Percentiles rank a stretch among this genome's conserved stretches.
Evolutionary conservation across 495 filamentous ascomycete species (phyloP).

Genomic region (Cetradonia linearis): DNA sequence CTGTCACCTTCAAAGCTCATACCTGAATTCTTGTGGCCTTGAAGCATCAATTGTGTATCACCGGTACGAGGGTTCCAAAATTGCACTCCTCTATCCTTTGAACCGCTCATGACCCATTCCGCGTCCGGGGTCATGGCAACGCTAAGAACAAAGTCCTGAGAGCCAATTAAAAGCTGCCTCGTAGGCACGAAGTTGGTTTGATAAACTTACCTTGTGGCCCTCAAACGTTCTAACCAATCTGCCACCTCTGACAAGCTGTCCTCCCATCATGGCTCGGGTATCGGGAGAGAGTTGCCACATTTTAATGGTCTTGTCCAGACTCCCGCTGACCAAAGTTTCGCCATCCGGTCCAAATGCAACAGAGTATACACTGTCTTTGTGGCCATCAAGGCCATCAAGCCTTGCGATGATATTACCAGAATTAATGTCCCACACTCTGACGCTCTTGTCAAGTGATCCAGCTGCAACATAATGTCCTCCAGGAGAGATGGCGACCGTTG

Average conservation of each 20-base stretch:
- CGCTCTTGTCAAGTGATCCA: conserved; percentile 82
- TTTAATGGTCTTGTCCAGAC: conserved; percentile 90
- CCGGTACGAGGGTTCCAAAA: conserved; percentile 89
- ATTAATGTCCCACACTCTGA: conserved; percentile 77
- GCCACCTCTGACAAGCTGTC: conserved; percentile 58
- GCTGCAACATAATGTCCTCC: conserved; percentile 79
- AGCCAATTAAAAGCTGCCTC: conserved; percentile 7
- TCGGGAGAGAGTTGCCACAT: conserved; percentile 76
- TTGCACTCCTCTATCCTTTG: conserved; percentile 82
- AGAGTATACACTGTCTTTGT: conserved; percentile 87
- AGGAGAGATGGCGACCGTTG: conserved; percentile 84
- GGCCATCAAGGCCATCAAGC: conserved; percentile 69
- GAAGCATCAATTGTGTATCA: conserved; percentile 81
- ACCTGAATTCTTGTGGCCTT: conserved; percentile 86
- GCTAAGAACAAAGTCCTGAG: conserved; percentile 79
- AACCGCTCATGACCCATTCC: conserved; percentile 83
- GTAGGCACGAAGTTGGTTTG: background rate
- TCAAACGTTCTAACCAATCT: conserved; percentile 84
- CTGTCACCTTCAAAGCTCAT: conserved; percentile 17
- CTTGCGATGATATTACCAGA: conserved; percentile 74
- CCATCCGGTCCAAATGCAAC: conserved; percentile 86
- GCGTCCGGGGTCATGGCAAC: conserved; percentile 82
- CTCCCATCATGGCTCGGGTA: conserved; percentile 46
- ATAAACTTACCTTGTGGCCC: conserved; percentile 66
- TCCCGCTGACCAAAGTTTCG: conserved; percentile 77